Base-by-base conservation (phyloP, 257 asterid species). In the Plectranthus barbatus region DNA sequence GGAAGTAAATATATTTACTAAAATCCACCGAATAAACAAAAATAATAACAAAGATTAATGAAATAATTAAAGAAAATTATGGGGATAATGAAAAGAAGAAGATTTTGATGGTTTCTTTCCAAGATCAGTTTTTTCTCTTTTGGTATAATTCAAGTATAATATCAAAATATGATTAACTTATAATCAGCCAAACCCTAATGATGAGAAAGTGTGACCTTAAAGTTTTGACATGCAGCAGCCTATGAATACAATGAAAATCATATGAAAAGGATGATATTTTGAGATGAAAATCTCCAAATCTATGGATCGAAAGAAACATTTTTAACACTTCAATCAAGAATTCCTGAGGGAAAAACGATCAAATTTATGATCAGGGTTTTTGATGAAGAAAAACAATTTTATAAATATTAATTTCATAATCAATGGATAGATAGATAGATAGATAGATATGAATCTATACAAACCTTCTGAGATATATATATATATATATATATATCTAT, bases 121-220 rank as follows among this genome's bases (percentile, higher is more conserved):
- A 29, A 42, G 24, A 33, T 11, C n/a, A n/a, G n/a, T n/a, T n/a
- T n/a, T 14, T 42, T 29, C 1, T 26, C 23, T 55, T 36, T 5
- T 26, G 31, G 5, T 26, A 1, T 41, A 15, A 58, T 58, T 58
- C 20, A 15, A 63, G 31, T 9, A 21, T 33, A 15, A 21, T 18
- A 26, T 26, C 13, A 24, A 49, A 56, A 48, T 46, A 49, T 26
- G 40, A 49, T 21, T 34, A 54, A 39, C 2, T 5, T 26, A 26
- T 26, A 1, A 1, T 26, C 31, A 26, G 5, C 14, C 0, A 71
- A 76, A 76, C 81, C 81, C 81, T 76, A 76, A 26, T 26, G 31
- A 67, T 26, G 62, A 66, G 3, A 23, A 36, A 37, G 44, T 51
- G n/a, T n/a, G n/a, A n/a, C n/a, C n/a, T n/a, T 10, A 48, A 18